These are phyloP conservation scores for Sclerospora graminicola DNA, from an alignment of 352 stramenopile genomes.

Conservation along the genomic window DNA sequence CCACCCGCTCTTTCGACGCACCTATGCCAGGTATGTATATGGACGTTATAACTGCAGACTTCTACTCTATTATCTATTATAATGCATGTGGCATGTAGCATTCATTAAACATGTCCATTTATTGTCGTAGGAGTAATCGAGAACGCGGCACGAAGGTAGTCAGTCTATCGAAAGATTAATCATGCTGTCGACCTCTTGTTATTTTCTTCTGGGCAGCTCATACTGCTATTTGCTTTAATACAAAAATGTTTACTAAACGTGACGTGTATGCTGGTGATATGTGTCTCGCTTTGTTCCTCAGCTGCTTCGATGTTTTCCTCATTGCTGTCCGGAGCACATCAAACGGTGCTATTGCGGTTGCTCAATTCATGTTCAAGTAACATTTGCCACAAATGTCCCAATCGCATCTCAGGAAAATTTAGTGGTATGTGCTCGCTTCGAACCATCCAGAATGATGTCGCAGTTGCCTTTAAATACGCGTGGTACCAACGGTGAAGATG, in stretches of 20 bases:
- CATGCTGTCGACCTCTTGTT: too few relatives aligned
- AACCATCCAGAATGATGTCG: conserved; percentile 12
- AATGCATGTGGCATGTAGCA: not conserved
- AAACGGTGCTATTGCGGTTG: conserved; percentile 33
- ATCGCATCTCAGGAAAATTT: conserved; percentile 8
- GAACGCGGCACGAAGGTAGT: conserved; percentile 14
- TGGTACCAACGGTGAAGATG: not conserved
- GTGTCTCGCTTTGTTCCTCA: not conserved
- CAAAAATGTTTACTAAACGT: not conserved
- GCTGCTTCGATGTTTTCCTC: conserved; percentile 30
- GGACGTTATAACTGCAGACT: too few relatives aligned
- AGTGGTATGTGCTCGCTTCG: conserved; percentile 38
- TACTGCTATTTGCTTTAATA: not conserved
- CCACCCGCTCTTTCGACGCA: conserved; percentile 20
- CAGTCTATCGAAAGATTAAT: too few relatives aligned
- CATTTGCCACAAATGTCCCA: conserved; percentile 7
- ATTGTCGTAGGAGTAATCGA: conserved; percentile 13
- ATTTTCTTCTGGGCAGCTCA: not conserved
- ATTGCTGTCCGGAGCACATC: conserved; percentile 32
- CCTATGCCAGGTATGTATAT: conserved; percentile 19
- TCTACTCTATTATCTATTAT: too few relatives aligned
- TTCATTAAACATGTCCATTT: not conserved
- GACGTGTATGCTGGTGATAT: not conserved
- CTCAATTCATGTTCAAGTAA: conserved; percentile 25
- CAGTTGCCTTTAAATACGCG: too few relatives aligned